Base-by-base conservation (phyloP, 1,284 basidiomycete species). In the Trichosporon coremiiforme region DNA sequence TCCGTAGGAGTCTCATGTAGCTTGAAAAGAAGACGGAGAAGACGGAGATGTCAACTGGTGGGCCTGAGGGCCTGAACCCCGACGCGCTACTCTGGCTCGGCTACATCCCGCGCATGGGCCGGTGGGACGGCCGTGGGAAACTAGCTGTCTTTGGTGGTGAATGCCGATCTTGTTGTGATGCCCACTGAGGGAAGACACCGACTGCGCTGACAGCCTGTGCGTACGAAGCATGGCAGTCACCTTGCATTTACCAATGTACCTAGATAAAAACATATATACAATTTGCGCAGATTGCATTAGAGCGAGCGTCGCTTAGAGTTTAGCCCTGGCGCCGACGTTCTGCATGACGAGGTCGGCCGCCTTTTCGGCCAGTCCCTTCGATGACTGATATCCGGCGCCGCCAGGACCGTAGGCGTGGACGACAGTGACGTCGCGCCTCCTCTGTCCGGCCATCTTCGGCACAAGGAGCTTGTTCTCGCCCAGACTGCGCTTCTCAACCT, bases 371-470 rank as follows among this genome's bases (percentile, higher is more conserved):
- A 82, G 75, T 29, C 82, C 82, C 65, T 81, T 78, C 15, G 73
- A 75, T 22, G 69, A 70, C 73, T 82, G 80, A 69, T 79, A 82
- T 9, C 78, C 77, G 1, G 74, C 77, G 45, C 76, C 84, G 74
- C 82, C 81, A 53, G 86, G 84, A 36, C 86, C 91, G 77, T 86
- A 92, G 80, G 91, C 91, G 79, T 94, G 93, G 68, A 89, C 84
- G 7, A 89, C 85, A 8, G 81, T 80, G 68, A 86, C 84, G 57
- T 79, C 76, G 66, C 84, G 82, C 70, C 65, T 65, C 86, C 84
- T 84, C 22, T 85, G 82, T 45, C 85, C 75, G 2, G 86, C 85
- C 41, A 76, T 76, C 75, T 71, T 57, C 12, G 68, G 68, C 10
- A 64, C 76, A 64, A 71, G 70, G 45, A 75, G 75, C 68, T 83